phyloP scores from a whole-genome alignment of 2,329 filamentous ascomycete genomes.

The Colletotrichum spinosum region DNA sequence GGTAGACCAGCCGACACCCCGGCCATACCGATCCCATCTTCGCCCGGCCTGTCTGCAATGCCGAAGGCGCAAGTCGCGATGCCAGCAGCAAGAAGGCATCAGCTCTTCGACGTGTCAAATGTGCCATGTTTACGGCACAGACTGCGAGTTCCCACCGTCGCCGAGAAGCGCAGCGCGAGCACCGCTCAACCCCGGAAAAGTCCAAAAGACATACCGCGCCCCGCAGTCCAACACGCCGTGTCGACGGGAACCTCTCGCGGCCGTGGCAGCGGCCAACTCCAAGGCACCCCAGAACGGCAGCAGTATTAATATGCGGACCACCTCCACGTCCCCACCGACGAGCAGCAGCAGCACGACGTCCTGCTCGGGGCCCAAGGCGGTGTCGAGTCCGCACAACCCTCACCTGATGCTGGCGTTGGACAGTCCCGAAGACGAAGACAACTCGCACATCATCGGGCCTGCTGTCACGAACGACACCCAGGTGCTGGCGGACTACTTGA shows the following conservation, averaged over 20 bases:
- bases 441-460: slow-evolving; percentile 69
- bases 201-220: slow-evolving; percentile 27
- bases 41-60: slow-evolving; percentile 71
- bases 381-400: slow-evolving; percentile 29
- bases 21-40: slow-evolving; percentile 72
- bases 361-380: slow-evolving; percentile 22
- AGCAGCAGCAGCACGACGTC: slow-evolving; percentile 22
- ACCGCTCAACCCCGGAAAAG: slow-evolving; percentile 34
- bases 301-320: slow-evolving; percentile 1
- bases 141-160: slow-evolving; percentile 62
- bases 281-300: slow-evolving; percentile 13
- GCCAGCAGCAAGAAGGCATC: slow-evolving; percentile 63
- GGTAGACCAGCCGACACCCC: slow-evolving; percentile 39
- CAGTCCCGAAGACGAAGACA: slow-evolving; percentile 52
- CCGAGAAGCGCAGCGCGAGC: slow-evolving; percentile 30
- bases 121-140: slow-evolving; percentile 68
- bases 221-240: slow-evolving; percentile 23
- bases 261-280: slow-evolving; percentile 1
- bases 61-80: slow-evolving; percentile 70
- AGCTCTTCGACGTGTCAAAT: slow-evolving; percentile 65
- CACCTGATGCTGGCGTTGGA: slow-evolving; percentile 42
- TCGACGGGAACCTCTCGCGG: slow-evolving; percentile 28
- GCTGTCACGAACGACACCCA: slow-evolving; percentile 70
- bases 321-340: slow-evolving; percentile 20
- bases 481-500: slow-evolving; percentile 69